Percentiles rank a stretch among this genome's conserved stretches.
Conservation (phyloP, 192 early-diverging fungal species). For the Coemansia umbellata region DNA sequence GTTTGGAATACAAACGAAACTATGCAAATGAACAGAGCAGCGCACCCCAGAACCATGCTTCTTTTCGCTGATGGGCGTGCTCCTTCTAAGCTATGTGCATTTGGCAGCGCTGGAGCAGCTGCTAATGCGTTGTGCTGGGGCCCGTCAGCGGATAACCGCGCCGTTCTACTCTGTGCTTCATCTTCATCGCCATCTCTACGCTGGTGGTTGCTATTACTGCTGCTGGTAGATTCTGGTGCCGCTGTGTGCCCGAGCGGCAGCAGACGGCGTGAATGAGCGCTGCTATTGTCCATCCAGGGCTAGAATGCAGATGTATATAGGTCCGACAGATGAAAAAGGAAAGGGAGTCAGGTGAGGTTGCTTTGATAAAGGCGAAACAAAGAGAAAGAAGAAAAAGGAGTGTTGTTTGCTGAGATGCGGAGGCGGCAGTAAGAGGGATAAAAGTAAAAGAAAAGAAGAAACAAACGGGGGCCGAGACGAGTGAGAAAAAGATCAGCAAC, state of each 20-base stretch:
- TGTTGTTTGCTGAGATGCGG: no score
- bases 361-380: no score
- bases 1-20: slow-evolving; percentile 39
- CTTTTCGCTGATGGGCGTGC: slow-evolving; percentile 28
- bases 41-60: slow-evolving; percentile 39
- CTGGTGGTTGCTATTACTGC: background rate
- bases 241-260: background rate
- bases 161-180: background rate
- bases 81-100: background rate
- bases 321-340: no score
- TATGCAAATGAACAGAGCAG: slow-evolving; percentile 34
- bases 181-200: background rate
- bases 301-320: no score
- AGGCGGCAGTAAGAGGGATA: no score
- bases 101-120: no score
- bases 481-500: no score
- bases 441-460: no score
- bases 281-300: background rate
- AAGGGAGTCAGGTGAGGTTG: no score
- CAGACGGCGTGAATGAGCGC: background rate
- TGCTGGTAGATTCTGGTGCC: no score
- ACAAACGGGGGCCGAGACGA: no score
- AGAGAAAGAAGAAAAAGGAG: no score
- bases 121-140: background rate
- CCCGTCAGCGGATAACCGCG: background rate